These are phyloP conservation scores for maize (Zea mays) DNA, from an alignment of 176 grass and related monocot genomes.

Conservation along the genomic window Zm-B73-REFERENCE-NAM-5.0 NC_050103.1:160065001-160065500, in stretches of 20 bases:
- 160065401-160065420: conserved; percentile 59
- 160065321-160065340: conserved; percentile 7
- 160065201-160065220: neutral
- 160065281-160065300: neutral
- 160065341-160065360: conserved; percentile 19
- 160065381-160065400: neutral
- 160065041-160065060: too few relatives aligned
- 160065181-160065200: conserved; percentile 51
- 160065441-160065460: conserved; percentile 93
- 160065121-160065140: neutral
- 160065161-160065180: neutral
- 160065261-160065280: neutral
- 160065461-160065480: conserved; percentile 74
- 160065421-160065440: conserved; percentile 68
- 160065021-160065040: neutral
- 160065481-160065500: conserved; percentile 67
- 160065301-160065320: conserved; percentile 14
- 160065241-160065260: neutral
- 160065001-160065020: neutral
- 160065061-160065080: neutral
- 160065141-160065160: neutral
- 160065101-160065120: neutral
- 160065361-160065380: conserved; percentile 34
- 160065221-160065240: too few relatives aligned
- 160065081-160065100: neutral